Evolutionary conservation across 495 filamentous ascomycete species (phyloP), one percentile per base, ranked within the genome.

Genomic region (Aspergillus incahuasiensis): DNA sequence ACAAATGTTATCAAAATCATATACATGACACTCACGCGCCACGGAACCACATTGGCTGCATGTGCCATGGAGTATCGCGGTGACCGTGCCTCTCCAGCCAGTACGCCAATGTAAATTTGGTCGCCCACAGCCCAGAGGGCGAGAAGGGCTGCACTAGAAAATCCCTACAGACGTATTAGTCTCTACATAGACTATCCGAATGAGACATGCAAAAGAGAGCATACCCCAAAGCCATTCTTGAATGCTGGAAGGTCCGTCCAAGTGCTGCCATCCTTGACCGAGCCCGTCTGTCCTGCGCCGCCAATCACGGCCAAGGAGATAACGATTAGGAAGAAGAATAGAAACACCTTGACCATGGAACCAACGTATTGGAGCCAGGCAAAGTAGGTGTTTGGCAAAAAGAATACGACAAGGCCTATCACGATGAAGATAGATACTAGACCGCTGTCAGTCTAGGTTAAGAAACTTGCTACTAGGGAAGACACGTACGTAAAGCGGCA

Each of bases 121-220:
- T 64, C 59, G 11, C 67, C 70, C 20, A 64, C 55, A 5, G 65
- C 67, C 63, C 63, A 69, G 9, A 59, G 58, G 13, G 70, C 70
- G 19, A 71, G 59, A 9, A 71, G 44, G 24, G 59, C 60, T 28
- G 57, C 57, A 32, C 51, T 62, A 8, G 58, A 58, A 28, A 71
- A 65, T 3, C 68, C 68, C 62, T 71, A 19, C 15, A 30, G 1
- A 28, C 5, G 7, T 2, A 18, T 48, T 16, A 48, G 34, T 16
- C 25, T 28, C n/a, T n/a, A n/a, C n/a, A n/a, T n/a, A n/a, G 7
- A 5, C 6, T 5, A 18, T 5, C 4, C 5, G 6, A 16, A 28
- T 48, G n/a, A 13, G 7, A 3, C 25, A 1, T 30, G 5, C 5
- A 19, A 6, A 30, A 5, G 43, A 12, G 19, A 24, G 22, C 54